Evolutionary conservation across 2,329 filamentous ascomycete genomes (phyloP).

Genomic region (Colletotrichum shisoi): DNA sequence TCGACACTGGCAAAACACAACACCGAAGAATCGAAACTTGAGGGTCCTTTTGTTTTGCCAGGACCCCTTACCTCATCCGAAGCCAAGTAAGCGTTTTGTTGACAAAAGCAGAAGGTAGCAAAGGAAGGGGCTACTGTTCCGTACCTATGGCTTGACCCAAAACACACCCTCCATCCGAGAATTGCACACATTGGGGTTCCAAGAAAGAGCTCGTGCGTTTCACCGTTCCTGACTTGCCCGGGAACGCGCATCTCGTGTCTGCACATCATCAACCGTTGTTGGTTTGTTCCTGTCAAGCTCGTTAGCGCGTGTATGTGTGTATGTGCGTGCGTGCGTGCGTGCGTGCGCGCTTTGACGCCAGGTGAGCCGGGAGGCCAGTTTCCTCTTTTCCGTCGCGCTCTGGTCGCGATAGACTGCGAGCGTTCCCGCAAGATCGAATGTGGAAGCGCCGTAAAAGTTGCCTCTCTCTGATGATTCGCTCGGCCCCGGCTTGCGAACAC

Average conservation of each 20-base stretch:
- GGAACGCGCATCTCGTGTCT: background rate
- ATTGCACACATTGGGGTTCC: background rate
- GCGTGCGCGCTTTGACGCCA: slow-evolving; percentile 11
- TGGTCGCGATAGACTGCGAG: slow-evolving; percentile 8
- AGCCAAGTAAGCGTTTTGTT: background rate
- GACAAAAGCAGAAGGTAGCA: background rate
- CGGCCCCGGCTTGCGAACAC: slow-evolving; percentile 1
- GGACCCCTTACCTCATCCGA: background rate
- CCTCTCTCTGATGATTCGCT: background rate
- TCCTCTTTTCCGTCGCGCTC: slow-evolving; percentile 17
- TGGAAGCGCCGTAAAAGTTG: background rate
- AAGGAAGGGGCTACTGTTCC: background rate
- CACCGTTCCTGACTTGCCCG: background rate
- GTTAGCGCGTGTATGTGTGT: background rate
- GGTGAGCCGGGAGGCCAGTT: slow-evolving; percentile 7
- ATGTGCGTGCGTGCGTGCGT: background rate
- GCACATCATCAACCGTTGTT: background rate
- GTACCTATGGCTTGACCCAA: background rate
- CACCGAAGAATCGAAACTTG: background rate
- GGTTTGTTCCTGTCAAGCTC: slow-evolving; percentile 18
- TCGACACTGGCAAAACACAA: background rate
- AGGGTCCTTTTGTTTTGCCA: background rate
- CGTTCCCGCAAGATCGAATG: background rate
- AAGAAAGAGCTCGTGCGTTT: too few relatives aligned
- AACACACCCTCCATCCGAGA: background rate